Base-by-base conservation (phyloP, 1,139 yeast species). In the Fermentozyma sake region DNA sequence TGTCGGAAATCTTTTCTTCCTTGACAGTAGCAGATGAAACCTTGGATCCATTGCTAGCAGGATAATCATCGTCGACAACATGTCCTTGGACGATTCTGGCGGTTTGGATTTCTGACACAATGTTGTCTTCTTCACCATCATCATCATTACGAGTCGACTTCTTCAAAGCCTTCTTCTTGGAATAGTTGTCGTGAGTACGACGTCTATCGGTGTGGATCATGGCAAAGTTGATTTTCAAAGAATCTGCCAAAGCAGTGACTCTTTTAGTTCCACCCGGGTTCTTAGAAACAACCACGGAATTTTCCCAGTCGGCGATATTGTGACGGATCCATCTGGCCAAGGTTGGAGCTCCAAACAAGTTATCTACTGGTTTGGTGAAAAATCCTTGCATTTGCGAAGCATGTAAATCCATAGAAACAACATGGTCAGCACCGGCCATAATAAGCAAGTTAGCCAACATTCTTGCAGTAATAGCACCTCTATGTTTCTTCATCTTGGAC, bases 351-450 rank as follows among this genome's bases (percentile, higher is more conserved):
- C 96, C 97, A 50, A 85, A 87, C 38, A 91, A 65, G 55, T 91
- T 91, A 57, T 91, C 99, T 16, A 91, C 97, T 0, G 99, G 98
- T 49, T 87, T 87, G 22, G 95, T 77, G 65, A 91, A 91, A 52
- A 93, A 91, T 9, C 99, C 99, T 65, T 91, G 99, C 97, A 91
- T 93, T 59, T 91, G 99, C 21, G 95, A 80, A 15, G 98, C 98
- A 53, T 93, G 98, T 44, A 91, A 68, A 55, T 91, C 99, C 97
- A 91, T 89, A 5, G 96, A 85, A 22, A 91, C 93, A 38, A 91
- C 94, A 61, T 91, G 99, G 59, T 93, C 98, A 13, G 97, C 98
- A 39, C 99, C 99, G 1, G 99, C 97, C 94, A 91, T 91, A 31
- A 89, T 79, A 42, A 93, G 68, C 49, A 93, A 63, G 46, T 91